phyloP scores from a whole-genome alignment of 305 asterid species.

The Withania somnifera region DNA sequence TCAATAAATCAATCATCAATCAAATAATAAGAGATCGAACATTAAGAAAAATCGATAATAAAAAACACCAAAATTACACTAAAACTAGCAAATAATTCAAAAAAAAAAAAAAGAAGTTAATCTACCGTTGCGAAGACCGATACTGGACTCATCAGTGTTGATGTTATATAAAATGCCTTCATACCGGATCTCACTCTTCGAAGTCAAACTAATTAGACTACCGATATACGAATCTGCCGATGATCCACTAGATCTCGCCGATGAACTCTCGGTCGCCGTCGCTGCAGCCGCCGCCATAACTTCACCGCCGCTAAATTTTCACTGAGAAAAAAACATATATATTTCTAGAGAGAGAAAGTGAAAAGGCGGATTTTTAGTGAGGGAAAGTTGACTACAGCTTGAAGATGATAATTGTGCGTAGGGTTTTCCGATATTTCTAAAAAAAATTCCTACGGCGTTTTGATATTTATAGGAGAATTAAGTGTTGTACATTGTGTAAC shows the following conservation, averaged over 20 bases:
- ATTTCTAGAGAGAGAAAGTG: background rate
- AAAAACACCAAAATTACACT: background rate
- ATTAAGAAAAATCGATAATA: too few relatives aligned
- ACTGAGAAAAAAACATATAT: slow-evolving; percentile 1
- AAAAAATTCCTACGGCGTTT: too few relatives aligned
- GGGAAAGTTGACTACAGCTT: slow-evolving; percentile 3
- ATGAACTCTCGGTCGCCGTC: slow-evolving; percentile 70
- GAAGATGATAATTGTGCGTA: slow-evolving; percentile 2
- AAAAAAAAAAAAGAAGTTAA: background rate
- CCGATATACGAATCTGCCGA: slow-evolving; percentile 89
- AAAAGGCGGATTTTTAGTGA: background rate
- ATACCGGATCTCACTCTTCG: slow-evolving; percentile 95
- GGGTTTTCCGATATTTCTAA: background rate
- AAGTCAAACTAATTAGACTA: slow-evolving; percentile 83
- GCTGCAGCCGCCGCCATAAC: too few relatives aligned
- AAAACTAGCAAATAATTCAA: background rate
- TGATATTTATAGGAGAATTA: background rate
- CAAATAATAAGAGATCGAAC: background rate
- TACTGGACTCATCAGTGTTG: slow-evolving; percentile 94
- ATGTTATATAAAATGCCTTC: slow-evolving; percentile 86
- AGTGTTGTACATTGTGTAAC: background rate
- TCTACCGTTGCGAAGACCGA: slow-evolving; percentile 89
- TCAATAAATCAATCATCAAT: background rate
- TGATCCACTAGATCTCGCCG: slow-evolving; percentile 65
- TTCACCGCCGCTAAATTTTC: slow-evolving; percentile 10